Percentiles rank a stretch among this genome's conserved stretches.
phyloP scores from a whole-genome alignment of 176 grass and related monocot genomes.

The Aegilops umbellulata region DNA sequence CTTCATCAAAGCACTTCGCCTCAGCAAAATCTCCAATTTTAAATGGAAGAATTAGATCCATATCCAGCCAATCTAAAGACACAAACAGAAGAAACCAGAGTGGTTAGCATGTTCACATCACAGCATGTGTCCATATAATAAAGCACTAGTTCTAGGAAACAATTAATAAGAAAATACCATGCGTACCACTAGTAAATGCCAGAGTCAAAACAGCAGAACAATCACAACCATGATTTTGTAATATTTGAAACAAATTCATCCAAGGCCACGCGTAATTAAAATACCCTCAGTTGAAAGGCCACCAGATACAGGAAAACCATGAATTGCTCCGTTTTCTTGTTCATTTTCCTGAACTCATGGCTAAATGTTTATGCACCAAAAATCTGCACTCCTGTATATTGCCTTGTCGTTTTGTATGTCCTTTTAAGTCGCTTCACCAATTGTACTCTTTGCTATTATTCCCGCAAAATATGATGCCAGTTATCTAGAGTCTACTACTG shows the following conservation, averaged over 20 bases:
- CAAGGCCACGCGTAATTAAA: constrained; percentile 3
- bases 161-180: not conserved
- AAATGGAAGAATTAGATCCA: constrained; percentile 64
- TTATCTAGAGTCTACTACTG: too few species aligned
- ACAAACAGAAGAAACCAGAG: not conserved
- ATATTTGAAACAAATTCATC: not conserved
- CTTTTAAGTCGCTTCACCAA: too few species aligned
- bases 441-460: too few species aligned
- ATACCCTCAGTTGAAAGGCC: constrained; percentile 76
- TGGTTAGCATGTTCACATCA: not conserved
- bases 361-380: too few species aligned
- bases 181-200: not conserved
- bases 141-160: not conserved
- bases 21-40: constrained; percentile 47
- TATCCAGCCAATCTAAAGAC: constrained; percentile 16
- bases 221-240: not conserved
- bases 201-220: not conserved
- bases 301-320: constrained; percentile 91
- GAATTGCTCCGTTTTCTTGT: constrained; percentile 89
- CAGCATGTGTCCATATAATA: not conserved
- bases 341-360: constrained; percentile 29
- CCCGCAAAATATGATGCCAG: too few species aligned
- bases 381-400: too few species aligned
- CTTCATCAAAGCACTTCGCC: constrained; percentile 23
- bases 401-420: too few species aligned